Conservation (phyloP, 352 stramenopile species). For the Phytophthora hybrid region DNA sequence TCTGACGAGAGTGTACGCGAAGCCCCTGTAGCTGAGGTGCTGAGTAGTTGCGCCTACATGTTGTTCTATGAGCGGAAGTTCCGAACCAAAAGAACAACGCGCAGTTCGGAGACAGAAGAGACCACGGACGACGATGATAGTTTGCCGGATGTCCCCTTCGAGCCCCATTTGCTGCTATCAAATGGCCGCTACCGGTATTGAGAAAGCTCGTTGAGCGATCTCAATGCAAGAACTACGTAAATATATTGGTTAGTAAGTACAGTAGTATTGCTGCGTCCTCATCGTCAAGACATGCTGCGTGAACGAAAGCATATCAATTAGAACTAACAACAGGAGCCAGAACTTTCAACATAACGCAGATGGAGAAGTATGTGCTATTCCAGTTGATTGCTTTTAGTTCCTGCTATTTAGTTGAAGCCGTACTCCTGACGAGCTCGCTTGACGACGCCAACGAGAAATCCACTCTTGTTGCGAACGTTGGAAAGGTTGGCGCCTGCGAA, state of each 20-base stretch:
- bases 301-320: not conserved
- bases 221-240: slow-evolving; percentile 24
- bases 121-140: slow-evolving; percentile 56
- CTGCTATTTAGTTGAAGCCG: slow-evolving; percentile 58
- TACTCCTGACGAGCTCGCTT: slow-evolving; percentile 85
- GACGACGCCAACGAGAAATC: slow-evolving; percentile 85
- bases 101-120: slow-evolving; percentile 45
- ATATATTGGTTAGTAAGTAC: slow-evolving; percentile 39
- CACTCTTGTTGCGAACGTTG: slow-evolving; percentile 80
- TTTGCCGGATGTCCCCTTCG: slow-evolving; percentile 60
- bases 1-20: slow-evolving; percentile 84
- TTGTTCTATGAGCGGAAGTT: slow-evolving; percentile 91
- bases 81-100: slow-evolving; percentile 45
- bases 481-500: slow-evolving; percentile 78
- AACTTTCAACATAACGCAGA: not conserved
- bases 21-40: slow-evolving; percentile 65
- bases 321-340: no score
- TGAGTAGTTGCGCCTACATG: slow-evolving; percentile 88
- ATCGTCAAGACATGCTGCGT: not conserved
- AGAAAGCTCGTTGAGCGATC: slow-evolving; percentile 7
- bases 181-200: no score
- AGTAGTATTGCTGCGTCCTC: slow-evolving; percentile 20
- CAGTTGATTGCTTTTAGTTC: slow-evolving; percentile 3
- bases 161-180: no score
- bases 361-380: slow-evolving; percentile 2